Base-by-base conservation (phyloP, 83 land plant genomes). In the Diphasiastrum complanatum region DNA sequence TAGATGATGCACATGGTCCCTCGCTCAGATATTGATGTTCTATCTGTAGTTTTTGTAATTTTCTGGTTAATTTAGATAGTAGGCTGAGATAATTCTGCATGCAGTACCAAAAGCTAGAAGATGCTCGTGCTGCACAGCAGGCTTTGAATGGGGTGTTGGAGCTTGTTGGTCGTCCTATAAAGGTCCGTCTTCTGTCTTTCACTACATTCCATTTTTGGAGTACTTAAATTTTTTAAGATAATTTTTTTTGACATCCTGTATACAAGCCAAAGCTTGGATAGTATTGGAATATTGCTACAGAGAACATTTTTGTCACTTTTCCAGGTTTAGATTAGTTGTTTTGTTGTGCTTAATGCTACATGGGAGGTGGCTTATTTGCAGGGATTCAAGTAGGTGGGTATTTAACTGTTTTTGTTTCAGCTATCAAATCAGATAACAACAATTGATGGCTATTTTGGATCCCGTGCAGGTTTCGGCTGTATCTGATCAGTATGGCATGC, bases 51-150 rank as follows among this genome's bases (percentile, higher is more conserved):
- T 43, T 54, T 4, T 53, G 1, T 61, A 34, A 61, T 34, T 26
- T 19, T 37, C 36, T 52, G 6, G 29, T 10, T 51, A 49, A 4
- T 20, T 5, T 23, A 18, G 1, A 4, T 6, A 51, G 33, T n/a
- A 22, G 37, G 20, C 40, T 51, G 41, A 16, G 6, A 35, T 11
- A 1, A 2, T 60, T 33, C 14, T 22, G 50, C 30, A 24, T 68
- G 73, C 75, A 93, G 99, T 95, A 90, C 75, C 75, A 85, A 33
- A 73, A 73, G 23, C 76, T 89, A 19, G 99, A 95, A 48, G 87
- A 95, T 80, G 97, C 99, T 27, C 86, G 79, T 71, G 92, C 92
- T 20, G 99, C 99, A 1, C 77, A 74, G 33, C 93, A 81, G 56
- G 72, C 72, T 56, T 72, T 95, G 20, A 95, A 95, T 78, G 99